Base-by-base conservation (phyloP, 305 asterid species). In the Solanum hybrid region DNA sequence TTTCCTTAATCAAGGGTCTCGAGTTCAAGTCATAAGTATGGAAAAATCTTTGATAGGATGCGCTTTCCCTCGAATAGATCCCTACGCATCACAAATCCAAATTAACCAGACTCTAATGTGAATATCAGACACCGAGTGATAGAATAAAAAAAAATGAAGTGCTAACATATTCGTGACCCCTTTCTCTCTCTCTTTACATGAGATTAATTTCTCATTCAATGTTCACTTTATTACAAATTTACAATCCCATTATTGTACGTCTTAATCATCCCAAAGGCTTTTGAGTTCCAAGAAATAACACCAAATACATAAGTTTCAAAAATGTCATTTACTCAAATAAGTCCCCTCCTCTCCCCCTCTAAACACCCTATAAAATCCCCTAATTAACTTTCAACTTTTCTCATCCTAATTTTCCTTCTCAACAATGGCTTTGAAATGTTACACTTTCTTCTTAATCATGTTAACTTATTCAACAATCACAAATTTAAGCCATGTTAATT, bases 361-460 rank as follows among this genome's bases (percentile, higher is more conserved):
- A 32, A 16, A 16, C 66, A 2, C 89, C 16, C 89, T 66, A 78
- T 81, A 91, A 64, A 89, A 40, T 71, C 90, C 90, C 90, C 35
- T 20, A 35, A 22, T 13, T 26, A 34, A 29, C 86, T 42, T 76
- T 12, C 36, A 86, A 75, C 14, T 31, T 88, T 77, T 56, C 27
- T 40, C 91, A 37, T 42, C 22, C 1, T 24, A 24, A 24, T 69
- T n/a, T 79, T 79, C 64, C 36, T 40, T 14, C 38, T 42, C 16
- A 82, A 17, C 17, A 77, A 94, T 94, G 96, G 89, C 90, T 60
- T 6, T 80, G 71, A 94, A 91, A 77, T 26, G 56, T 22, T 26
- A 64, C 2, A 29, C 82, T 6, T 69, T 93, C 82, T 46, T 94
- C 16, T 71, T 93, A 87, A 80, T 88, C 56, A 81, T 92, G 40